Conservation (phyloP, 805 yeast genomes). For the Candida germanica region DNA sequence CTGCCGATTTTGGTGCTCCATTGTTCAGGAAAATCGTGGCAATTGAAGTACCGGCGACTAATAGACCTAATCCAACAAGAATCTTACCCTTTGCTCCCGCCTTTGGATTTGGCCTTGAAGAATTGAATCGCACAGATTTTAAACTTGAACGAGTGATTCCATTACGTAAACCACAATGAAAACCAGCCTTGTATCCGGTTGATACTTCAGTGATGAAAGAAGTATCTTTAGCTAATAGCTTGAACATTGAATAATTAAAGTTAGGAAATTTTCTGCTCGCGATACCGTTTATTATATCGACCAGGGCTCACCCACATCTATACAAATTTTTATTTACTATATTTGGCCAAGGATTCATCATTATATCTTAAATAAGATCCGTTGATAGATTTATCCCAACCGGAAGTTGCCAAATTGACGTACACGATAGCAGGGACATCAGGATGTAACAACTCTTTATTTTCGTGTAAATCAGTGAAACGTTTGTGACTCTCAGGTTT, state of each 20-base stretch:
- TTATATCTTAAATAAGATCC: constrained; percentile 69
- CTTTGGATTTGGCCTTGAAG: constrained; percentile 9
- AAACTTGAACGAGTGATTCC: neutral
- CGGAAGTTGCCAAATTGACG: constrained; percentile 61
- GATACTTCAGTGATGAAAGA: too few species aligned
- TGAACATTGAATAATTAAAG: too few species aligned
- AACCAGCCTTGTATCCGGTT: too few species aligned
- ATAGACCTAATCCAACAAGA: constrained; percentile 35
- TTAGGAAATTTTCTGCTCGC: too few species aligned
- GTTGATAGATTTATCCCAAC: constrained; percentile 53
- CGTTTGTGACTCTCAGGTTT: constrained; percentile 51
- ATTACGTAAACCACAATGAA: too few species aligned
- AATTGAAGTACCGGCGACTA: constrained; percentile 51
- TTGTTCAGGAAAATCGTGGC: constrained; percentile 42
- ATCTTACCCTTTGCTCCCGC: constrained; percentile 21
- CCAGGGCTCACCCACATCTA: too few species aligned
- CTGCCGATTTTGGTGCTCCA: constrained; percentile 40
- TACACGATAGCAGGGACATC: constrained; percentile 69
- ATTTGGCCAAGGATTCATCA: constrained; percentile 29
- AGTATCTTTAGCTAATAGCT: too few species aligned
- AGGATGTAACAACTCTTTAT: constrained; percentile 61
- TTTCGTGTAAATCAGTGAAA: constrained; percentile 61
- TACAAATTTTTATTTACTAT: constrained; percentile 3
- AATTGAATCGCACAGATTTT: constrained; percentile 2
- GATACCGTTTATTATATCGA: constrained; percentile 1